Base-by-base conservation (phyloP, 163 green algal genomes). In the Trebouxiophyceae sp. region DNA sequence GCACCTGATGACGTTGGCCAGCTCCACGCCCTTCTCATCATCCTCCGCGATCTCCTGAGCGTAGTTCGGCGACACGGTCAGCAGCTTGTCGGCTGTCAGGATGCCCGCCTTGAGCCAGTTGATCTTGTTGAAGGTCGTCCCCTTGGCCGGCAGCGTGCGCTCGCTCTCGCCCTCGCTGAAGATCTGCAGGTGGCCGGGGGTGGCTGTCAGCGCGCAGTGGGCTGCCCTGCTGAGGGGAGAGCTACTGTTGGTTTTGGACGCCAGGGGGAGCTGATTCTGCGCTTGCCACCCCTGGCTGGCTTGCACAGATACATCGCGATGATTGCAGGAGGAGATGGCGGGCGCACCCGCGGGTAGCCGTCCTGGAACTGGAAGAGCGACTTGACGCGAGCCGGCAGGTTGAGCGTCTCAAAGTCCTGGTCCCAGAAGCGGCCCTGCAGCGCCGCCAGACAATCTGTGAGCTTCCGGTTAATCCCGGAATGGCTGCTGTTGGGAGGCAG, bases 21-120 rank as follows among this genome's bases (percentile, higher is more conserved):
- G 77, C 80, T 98, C 93, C 61, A 99, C 93, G 58, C 93, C 93
- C 73, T 86, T 84, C 12, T 77, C 69, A 2, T 79, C 62, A 57
- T 83, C 77, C n/a, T 73, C 72, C 7, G 68, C 58, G 56, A 98
- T 90, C 82, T 98, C 92, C 16, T 73, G 68, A 27, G 92, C 92
- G 73, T 98, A 98, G 77, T 95, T 95, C 57, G 91, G 91, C 20
- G 84, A 95, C 57, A 98, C 92, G 22, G 92, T 98, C 28, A 98
- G 69, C 55, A 95, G 62, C 68, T 89, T 92, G 74, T 96, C 89
- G 22, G 83, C 77, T 1, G 75, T 31, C 30, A 84, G 67, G 61
- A 88, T 83, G 59, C 81, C 83, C 19, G 67, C 81, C 61, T 75
- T 54, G 19, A 77, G 58, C 92, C 92, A 98, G 89, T 98, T 98